phyloP scores from a whole-genome alignment of 2,329 filamentous ascomycete species.

The Paracoccidioides brasiliensis region DNA sequence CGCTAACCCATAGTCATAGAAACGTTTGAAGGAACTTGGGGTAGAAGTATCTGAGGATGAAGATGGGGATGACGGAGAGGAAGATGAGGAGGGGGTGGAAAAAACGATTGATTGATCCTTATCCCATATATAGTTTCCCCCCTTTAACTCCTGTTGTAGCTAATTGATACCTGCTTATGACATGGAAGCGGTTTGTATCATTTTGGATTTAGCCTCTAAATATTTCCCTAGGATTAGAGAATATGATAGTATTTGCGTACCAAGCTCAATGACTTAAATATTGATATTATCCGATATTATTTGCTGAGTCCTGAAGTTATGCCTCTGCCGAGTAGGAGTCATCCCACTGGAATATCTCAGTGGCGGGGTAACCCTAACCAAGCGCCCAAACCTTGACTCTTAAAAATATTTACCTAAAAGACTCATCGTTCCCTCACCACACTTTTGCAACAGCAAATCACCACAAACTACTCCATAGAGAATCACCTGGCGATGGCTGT shows the following conservation, averaged over 20 bases:
- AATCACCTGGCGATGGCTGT: conserved; percentile 54
- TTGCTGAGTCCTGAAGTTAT: background rate
- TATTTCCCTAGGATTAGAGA: background rate
- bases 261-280: background rate
- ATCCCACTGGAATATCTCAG: conserved; percentile 4
- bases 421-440: conserved; percentile 7
- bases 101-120: conserved; percentile 13
- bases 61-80: conserved; percentile 48
- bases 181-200: background rate
- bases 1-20: conserved; percentile 31
- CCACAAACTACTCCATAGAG: conserved; percentile 7
- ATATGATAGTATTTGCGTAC: background rate
- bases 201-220: background rate
- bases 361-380: background rate
- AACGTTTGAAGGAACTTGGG: conserved; percentile 52
- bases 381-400: conserved; percentile 5
- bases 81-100: conserved; percentile 41
- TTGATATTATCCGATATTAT: background rate
- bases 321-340: background rate
- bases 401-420: conserved; percentile 4
- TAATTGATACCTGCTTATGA: background rate
- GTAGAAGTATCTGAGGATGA: conserved; percentile 66
- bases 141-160: background rate
- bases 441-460: background rate
- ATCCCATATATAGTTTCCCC: background rate